Percentiles rank a stretch among this genome's conserved stretches.
Conservation (phyloP, 495 filamentous ascomycete species). For the Xylaria longipes region DNA sequence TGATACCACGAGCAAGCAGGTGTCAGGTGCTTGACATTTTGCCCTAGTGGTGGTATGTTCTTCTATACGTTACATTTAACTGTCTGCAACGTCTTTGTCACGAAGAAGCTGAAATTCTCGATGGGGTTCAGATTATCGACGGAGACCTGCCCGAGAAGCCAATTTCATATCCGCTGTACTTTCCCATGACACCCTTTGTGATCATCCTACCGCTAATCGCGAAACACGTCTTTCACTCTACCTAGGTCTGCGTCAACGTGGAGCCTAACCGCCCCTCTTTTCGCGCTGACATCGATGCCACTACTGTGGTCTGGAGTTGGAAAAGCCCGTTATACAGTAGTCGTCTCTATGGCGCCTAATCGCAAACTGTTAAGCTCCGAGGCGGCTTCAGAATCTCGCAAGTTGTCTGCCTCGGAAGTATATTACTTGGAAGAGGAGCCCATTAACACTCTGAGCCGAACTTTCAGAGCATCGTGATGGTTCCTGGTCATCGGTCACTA, state of each 20-base stretch:
- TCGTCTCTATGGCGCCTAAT: not conserved
- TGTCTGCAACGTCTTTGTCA: not conserved
- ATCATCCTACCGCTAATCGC: not conserved
- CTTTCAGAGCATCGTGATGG: not conserved
- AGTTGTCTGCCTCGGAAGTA: not conserved
- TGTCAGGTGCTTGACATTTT: no score
- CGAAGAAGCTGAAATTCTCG: not conserved
- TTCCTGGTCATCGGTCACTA: not conserved
- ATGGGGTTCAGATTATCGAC: not conserved
- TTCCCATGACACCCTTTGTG: not conserved
- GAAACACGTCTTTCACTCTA: not conserved
- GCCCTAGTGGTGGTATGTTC: no score
- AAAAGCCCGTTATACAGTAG: not conserved
- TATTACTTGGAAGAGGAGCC: not conserved
- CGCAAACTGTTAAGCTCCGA: not conserved
- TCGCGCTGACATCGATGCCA: not conserved
- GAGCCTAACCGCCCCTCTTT: not conserved
- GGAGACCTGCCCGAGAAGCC: not conserved
- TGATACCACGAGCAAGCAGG: no score
- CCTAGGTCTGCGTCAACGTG: not conserved
- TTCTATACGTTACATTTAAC: not conserved
- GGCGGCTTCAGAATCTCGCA: not conserved
- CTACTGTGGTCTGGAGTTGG: not conserved
- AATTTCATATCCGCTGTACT: not conserved
- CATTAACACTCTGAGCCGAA: not conserved